Evolutionary conservation across 2,329 filamentous ascomycete genomes (phyloP).

Genomic region (Pseudogymnoascus pannorum): DNA sequence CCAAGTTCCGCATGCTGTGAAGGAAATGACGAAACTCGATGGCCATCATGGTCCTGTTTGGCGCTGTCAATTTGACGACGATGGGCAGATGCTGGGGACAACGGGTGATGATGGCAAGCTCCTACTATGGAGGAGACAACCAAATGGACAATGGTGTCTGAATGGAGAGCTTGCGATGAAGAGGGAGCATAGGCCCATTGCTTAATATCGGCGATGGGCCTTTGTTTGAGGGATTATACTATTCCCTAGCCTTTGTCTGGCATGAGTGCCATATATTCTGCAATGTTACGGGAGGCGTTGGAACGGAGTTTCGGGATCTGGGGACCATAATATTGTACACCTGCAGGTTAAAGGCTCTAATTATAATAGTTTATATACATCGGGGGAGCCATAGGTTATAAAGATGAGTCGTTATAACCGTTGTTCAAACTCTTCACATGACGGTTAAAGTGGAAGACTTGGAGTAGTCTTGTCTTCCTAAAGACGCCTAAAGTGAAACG

Average conservation of each 20-base stretch:
- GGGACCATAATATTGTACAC: neutral
- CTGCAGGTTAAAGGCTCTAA: neutral
- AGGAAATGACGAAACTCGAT: constrained; percentile 59
- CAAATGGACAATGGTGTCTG: constrained; percentile 51
- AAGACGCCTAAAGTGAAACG: neutral
- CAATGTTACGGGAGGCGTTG: neutral
- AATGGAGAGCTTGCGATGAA: constrained; percentile 53
- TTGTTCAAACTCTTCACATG: neutral
- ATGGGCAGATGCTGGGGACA: constrained; percentile 66
- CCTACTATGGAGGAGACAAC: constrained; percentile 53
- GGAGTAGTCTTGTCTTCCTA: neutral
- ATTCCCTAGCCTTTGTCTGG: neutral
- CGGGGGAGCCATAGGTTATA: neutral
- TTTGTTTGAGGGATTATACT: neutral
- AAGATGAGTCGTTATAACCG: neutral
- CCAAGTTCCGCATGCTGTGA: constrained; percentile 55
- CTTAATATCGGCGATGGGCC: neutral
- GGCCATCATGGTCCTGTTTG: constrained; percentile 65
- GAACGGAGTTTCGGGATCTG: neutral
- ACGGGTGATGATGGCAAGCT: constrained; percentile 69
- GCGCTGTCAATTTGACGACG: constrained; percentile 63
- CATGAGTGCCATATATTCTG: neutral
- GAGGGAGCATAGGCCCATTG: constrained; percentile 23
- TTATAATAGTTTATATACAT: neutral
- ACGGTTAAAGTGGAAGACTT: too few species aligned